phyloP scores from a whole-genome alignment of 2,329 filamentous ascomycete species.

The Sporothrix luriei region DNA sequence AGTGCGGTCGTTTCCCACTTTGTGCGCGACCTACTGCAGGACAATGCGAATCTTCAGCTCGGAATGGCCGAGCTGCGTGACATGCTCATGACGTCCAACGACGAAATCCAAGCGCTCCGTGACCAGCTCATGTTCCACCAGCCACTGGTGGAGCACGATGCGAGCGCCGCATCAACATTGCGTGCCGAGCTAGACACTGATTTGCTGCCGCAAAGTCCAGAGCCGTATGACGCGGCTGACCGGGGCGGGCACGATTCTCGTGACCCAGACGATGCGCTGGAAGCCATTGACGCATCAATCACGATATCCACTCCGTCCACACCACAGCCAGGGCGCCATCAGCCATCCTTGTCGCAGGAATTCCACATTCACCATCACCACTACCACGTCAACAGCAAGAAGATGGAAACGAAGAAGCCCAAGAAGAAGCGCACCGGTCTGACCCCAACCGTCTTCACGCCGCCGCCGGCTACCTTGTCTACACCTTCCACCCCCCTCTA shows the following conservation, averaged over 20 bases:
- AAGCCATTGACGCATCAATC: background rate
- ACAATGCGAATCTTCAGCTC: constrained; percentile 91
- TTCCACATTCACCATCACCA: constrained; percentile 96
- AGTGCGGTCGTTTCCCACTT: constrained; percentile 81
- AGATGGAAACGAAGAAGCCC: constrained; percentile 62
- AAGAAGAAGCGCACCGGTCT: constrained; percentile 74
- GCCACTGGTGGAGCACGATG: constrained; percentile 56
- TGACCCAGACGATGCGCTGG: background rate
- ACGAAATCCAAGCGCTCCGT: constrained; percentile 84
- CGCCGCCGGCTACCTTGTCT: constrained; percentile 47
- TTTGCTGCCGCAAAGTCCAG: constrained; percentile 9
- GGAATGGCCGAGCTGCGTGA: constrained; percentile 89
- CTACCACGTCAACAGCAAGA: constrained; percentile 61
- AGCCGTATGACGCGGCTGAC: background rate
- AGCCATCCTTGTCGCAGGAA: constrained; percentile 63
- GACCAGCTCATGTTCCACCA: constrained; percentile 82
- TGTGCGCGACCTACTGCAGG: constrained; percentile 90
- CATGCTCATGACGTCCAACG: constrained; percentile 86
- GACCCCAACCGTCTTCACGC: constrained; percentile 63
- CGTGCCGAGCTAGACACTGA: constrained; percentile 66
- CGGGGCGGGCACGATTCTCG: background rate
- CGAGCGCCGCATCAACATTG: constrained; percentile 57
- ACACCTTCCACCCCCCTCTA: constrained; percentile 48
- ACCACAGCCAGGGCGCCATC: constrained; percentile 36
- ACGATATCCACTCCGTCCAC: constrained; percentile 29